These are phyloP conservation scores for Elongisporangium undulatum DNA, from an alignment of 352 stramenopile species.

Conservation along the genomic window DNA sequence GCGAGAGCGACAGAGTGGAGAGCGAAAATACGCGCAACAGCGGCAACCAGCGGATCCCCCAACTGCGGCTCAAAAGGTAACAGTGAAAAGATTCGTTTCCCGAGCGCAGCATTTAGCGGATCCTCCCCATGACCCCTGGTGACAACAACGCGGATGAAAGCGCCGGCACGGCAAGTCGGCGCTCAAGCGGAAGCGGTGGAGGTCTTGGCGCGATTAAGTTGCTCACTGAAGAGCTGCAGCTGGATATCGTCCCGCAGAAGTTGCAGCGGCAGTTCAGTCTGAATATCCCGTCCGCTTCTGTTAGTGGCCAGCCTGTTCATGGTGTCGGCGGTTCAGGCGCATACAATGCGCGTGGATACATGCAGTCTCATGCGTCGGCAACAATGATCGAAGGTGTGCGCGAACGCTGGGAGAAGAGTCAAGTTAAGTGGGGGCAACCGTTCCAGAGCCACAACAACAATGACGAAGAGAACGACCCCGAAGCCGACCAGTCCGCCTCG, in stretches of 20 bases:
- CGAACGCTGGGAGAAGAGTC: conserved; percentile 53
- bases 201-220: conserved; percentile 26
- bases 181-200: neutral
- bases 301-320: neutral
- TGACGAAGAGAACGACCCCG: conserved; percentile 4
- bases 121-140: neutral
- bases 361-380: conserved; percentile 22
- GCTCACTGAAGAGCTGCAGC: conserved; percentile 57
- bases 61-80: conserved; percentile 6
- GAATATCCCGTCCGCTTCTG: conserved; percentile 49
- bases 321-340: too few relatives aligned
- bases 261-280: conserved; percentile 76
- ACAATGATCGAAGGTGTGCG: conserved; percentile 41
- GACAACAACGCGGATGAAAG: neutral
- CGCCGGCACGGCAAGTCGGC: neutral
- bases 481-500: neutral
- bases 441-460: conserved; percentile 6
- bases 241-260: conserved; percentile 65
- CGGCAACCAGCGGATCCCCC: conserved; percentile 11
- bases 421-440: conserved; percentile 44
- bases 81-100: neutral
- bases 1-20: conserved; percentile 8
- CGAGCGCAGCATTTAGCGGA: neutral
- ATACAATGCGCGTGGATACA: neutral
- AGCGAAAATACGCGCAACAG: conserved; percentile 11